Evolutionary conservation across 108 stramenopile species (phyloP).

Genomic region (Parietichytrium sp.): DNA sequence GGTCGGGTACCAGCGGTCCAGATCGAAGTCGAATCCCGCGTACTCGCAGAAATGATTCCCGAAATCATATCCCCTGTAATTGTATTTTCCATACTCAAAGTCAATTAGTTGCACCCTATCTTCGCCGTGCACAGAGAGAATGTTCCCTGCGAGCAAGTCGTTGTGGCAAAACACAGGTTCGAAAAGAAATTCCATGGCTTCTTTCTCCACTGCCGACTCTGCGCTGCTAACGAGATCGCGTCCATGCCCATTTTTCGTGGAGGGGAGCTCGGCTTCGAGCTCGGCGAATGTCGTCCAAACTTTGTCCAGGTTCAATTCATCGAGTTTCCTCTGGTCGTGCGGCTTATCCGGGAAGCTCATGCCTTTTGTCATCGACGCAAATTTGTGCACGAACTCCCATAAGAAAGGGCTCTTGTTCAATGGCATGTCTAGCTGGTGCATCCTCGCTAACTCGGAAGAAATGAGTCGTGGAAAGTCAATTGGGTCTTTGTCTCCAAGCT

Average conservation of each 20-base stretch:
- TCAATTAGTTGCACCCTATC: conserved; percentile 55
- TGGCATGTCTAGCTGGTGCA: conserved; percentile 36
- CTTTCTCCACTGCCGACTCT: not conserved
- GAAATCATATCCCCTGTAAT: conserved; percentile 61
- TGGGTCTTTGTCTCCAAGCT: conserved; percentile 32
- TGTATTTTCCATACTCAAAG: conserved; percentile 64
- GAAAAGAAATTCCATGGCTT: conserved; percentile 32
- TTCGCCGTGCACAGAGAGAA: conserved; percentile 16
- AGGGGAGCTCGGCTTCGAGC: conserved; percentile 42
- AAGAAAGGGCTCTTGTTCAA: not conserved
- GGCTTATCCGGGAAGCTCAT: not conserved
- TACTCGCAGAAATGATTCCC: conserved; percentile 68
- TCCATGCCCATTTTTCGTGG: not conserved
- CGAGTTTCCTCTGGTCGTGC: conserved; percentile 3
- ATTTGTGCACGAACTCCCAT: conserved; percentile 40
- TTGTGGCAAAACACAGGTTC: conserved; percentile 61
- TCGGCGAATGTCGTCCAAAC: conserved; percentile 11
- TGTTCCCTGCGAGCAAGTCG: conserved; percentile 56
- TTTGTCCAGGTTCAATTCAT: conserved; percentile 43
- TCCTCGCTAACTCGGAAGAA: not conserved
- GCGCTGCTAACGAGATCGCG: not conserved
- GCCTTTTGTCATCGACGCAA: not conserved
- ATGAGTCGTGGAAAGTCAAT: conserved; percentile 13
- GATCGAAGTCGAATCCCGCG: conserved; percentile 45
- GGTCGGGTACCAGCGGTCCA: conserved; percentile 2